These are phyloP conservation scores for Colletotrichum sansevieriae DNA, from an alignment of 2,329 filamentous ascomycete genomes.

Conservation along the genomic window DNA sequence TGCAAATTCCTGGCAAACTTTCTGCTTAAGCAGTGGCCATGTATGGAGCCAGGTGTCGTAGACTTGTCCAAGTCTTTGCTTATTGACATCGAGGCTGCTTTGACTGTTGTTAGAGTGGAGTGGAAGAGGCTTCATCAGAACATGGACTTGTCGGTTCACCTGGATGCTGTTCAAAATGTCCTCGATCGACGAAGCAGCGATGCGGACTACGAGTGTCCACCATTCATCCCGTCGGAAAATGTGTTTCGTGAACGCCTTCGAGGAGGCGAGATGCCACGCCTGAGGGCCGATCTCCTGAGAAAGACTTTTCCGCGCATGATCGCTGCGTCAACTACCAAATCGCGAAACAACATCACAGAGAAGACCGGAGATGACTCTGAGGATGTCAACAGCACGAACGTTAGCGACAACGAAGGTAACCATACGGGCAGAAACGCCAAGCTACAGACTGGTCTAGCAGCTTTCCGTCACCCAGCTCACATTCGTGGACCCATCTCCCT, in stretches of 20 bases:
- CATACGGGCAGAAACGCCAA: not conserved
- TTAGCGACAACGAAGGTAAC: not conserved
- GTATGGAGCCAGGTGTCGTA: slow-evolving; percentile 48
- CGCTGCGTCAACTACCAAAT: not conserved
- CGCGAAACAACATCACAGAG: too few relatives aligned
- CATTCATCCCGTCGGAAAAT: slow-evolving; percentile 41
- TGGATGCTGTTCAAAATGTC: slow-evolving; percentile 58
- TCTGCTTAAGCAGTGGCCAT: slow-evolving; percentile 62
- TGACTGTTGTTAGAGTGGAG: slow-evolving; percentile 56
- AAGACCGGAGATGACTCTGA: too few relatives aligned
- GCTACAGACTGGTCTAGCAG: not conserved
- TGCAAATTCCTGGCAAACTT: slow-evolving; percentile 54
- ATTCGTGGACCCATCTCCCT: slow-evolving; percentile 21
- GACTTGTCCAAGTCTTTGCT: slow-evolving; percentile 47
- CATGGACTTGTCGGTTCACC: slow-evolving; percentile 57
- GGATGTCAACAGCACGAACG: too few relatives aligned
- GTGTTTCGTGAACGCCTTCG: slow-evolving; percentile 40
- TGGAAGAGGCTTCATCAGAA: slow-evolving; percentile 66
- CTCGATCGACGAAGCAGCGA: slow-evolving; percentile 50
- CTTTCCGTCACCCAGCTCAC: slow-evolving; percentile 22
- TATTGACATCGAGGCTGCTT: slow-evolving; percentile 54
- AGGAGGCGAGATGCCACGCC: slow-evolving; percentile 40
- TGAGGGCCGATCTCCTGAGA: slow-evolving; percentile 43
- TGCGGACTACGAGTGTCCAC: slow-evolving; percentile 40
- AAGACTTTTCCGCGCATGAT: slow-evolving; percentile 15